These are phyloP conservation scores for Boletus bicolor DNA, from an alignment of 768 basidiomycete species.

Conservation along the genomic window DNA sequence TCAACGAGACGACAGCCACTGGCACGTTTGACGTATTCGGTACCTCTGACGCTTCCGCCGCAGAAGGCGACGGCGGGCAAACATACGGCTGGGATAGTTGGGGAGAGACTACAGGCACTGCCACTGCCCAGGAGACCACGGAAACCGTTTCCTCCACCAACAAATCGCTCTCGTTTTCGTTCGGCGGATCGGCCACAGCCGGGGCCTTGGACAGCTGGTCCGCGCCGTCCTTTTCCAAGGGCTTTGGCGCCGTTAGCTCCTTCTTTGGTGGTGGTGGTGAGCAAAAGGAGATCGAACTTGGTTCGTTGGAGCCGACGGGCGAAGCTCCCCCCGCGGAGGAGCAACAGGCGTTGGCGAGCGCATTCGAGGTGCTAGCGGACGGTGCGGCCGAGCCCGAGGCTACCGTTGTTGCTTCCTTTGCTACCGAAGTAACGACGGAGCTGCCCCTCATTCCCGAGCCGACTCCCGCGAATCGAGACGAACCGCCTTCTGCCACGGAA, in stretches of 20 bases:
- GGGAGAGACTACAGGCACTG: not conserved
- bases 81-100: not conserved
- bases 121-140: not conserved
- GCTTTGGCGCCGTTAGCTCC: not conserved
- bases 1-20: not conserved
- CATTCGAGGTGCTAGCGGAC: not conserved
- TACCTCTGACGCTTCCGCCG: not conserved
- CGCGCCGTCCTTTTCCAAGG: not conserved
- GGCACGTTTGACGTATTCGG: not conserved
- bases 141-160: not conserved
- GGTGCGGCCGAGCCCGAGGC: not conserved
- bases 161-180: conserved; percentile 3
- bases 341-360: not conserved
- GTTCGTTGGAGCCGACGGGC: not conserved
- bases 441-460: not conserved
- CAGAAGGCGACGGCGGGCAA: not conserved
- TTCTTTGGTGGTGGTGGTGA: conserved; percentile 2
- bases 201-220: not conserved
- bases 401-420: not conserved
- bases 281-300: conserved; percentile 4
- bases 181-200: not conserved
- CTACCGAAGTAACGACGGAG: not conserved
- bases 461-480: not conserved
- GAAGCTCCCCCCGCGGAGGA: not conserved
- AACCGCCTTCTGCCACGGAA: conserved; percentile 1